Base-by-base conservation (phyloP, 1,284 basidiomycete species). In the Pseudozyma sp. region DNA sequence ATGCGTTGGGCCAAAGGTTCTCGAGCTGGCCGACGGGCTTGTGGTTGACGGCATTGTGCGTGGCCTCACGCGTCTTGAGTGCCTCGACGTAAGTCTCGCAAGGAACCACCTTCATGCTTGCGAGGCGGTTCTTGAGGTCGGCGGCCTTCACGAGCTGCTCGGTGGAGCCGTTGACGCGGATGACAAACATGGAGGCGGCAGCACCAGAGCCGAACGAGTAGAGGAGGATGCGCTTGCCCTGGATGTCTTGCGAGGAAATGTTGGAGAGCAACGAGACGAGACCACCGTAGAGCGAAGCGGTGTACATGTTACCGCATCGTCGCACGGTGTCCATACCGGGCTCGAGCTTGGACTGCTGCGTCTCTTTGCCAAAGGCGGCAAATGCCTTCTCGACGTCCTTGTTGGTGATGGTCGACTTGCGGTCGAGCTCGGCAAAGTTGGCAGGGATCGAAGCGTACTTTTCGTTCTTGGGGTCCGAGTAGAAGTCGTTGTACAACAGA, bases 191-290 rank as follows among this genome's bases (percentile, higher is more conserved):
- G 63, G 90, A 92, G 40, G 92, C 91, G 37, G 96, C 95, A 72
- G 93, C 92, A 63, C 95, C 96, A 52, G 90, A 92, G 54, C 96
- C 96, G 85, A 95, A 98, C 49, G 93, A 94, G 88, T 94, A 99
- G 88, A 98, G 88, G 77, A 90, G 91, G 83, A 96, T 88, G 44
- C 80, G 75, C 78, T 83, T 84, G 75, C 80, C 81, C 70, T 82
- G 70, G n/a, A 83, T 71, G 47, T 80, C 71, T 42, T 58, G 49
- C 43, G 77, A 68, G 5, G 70, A 33, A 17, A 75, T 52, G 77
- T 83, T 84, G 54, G 68, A 66, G 24, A 84, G 63, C 56, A 83
- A 64, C 35, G 78, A 93, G 37, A 94, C 92, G 65, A 99, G 89
- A 75, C 93, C 94, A 60, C 94, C 94, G 85, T 96, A 98, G 31